phyloP scores from a whole-genome alignment of 139 green algal species.

The Ostreobium quekettii region DNA sequence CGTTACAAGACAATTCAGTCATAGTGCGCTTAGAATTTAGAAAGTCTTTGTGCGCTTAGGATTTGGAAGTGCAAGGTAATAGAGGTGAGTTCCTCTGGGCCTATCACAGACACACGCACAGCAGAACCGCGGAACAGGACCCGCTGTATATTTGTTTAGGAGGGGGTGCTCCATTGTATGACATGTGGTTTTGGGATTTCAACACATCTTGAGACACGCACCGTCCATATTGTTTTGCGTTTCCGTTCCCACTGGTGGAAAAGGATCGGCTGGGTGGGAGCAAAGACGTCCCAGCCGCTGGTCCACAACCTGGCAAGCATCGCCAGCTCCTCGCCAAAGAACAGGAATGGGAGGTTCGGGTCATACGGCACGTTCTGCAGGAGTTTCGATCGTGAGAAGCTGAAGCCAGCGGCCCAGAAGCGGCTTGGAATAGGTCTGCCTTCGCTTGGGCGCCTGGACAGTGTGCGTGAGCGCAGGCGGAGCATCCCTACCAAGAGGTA shows the following conservation, averaged over 20 bases:
- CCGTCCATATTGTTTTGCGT: neutral
- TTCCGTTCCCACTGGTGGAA: slow-evolving; percentile 57
- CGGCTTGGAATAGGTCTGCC: slow-evolving; percentile 25
- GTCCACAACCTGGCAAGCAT: slow-evolving; percentile 54
- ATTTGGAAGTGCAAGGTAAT: no score
- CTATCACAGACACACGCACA: no score
- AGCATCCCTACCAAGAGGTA: slow-evolving; percentile 39
- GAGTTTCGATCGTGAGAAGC: slow-evolving; percentile 41
- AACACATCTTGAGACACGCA: no score
- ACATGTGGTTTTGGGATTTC: no score
- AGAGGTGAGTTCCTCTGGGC: no score
- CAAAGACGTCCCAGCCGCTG: slow-evolving; percentile 49
- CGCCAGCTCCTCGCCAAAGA: slow-evolving; percentile 62
- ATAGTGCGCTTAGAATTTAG: no score
- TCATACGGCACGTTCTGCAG: slow-evolving; percentile 48
- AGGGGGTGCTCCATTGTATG: no score
- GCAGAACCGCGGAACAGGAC: no score
- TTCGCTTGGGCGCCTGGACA: slow-evolving; percentile 18
- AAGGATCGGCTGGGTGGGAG: slow-evolving; percentile 32
- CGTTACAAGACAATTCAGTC: no score
- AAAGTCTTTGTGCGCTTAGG: no score
- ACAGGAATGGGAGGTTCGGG: slow-evolving; percentile 53
- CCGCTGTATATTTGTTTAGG: no score
- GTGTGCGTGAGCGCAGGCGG: slow-evolving; percentile 24
- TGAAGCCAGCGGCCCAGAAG: slow-evolving; percentile 69